Evolutionary conservation across 352 stramenopile genomes (phyloP).

Genomic region (Aphanomyces astaci): DNA sequence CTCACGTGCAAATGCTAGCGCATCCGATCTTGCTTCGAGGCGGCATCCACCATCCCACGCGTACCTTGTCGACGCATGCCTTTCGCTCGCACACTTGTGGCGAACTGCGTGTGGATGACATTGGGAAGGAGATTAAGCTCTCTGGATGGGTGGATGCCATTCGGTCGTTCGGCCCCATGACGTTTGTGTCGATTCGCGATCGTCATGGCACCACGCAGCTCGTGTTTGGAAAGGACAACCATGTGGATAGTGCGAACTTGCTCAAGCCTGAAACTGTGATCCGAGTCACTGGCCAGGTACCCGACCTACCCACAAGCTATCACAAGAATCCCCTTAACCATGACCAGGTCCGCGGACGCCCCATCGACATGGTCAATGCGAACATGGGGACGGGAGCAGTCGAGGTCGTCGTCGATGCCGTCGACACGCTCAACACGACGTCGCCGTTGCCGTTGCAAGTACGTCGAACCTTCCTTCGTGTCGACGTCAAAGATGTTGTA

Average conservation of each 20-base stretch:
- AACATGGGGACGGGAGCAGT: conserved; percentile 63
- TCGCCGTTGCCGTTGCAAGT: conserved; percentile 48
- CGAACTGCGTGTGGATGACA: conserved; percentile 46
- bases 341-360: conserved; percentile 42
- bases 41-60: background rate
- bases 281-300: conserved; percentile 37
- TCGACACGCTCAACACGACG: conserved; percentile 56
- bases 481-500: background rate
- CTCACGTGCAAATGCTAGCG: background rate
- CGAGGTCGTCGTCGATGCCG: conserved; percentile 58
- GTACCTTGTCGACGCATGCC: conserved; percentile 4
- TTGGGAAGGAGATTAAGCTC: conserved; percentile 49
- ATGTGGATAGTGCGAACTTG: conserved; percentile 35
- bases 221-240: conserved; percentile 55
- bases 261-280: conserved; percentile 65
- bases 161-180: conserved; percentile 64
- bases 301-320: background rate
- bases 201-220: conserved; percentile 73
- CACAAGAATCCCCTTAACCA: background rate
- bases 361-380: conserved; percentile 57
- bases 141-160: conserved; percentile 78
- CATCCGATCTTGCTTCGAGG: background rate
- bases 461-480: too few relatives aligned
- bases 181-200: conserved; percentile 76
- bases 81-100: conserved; percentile 73